These are phyloP conservation scores for Aspergillus fijiensis DNA, from an alignment of 2,329 filamentous ascomycete species.

Conservation along the genomic window DNA sequence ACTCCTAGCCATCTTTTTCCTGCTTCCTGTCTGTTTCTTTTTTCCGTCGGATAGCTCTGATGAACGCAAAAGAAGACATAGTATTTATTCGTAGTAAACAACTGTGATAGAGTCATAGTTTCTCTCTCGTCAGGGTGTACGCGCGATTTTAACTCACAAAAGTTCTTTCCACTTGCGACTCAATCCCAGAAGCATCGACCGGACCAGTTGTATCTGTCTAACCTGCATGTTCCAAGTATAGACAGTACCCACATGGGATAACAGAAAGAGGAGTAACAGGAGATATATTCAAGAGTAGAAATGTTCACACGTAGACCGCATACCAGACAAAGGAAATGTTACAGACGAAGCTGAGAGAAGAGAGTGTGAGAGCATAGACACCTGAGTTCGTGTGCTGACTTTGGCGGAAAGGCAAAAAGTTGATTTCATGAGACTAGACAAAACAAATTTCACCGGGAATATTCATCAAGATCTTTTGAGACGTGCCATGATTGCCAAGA, in stretches of 20 bases:
- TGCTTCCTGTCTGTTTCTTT: neutral
- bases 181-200: no score
- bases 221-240: neutral
- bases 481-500: neutral
- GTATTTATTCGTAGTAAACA: neutral
- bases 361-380: neutral
- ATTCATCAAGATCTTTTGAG: neutral
- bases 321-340: neutral
- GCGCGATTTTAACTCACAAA: no score
- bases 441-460: neutral
- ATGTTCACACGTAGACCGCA: neutral
- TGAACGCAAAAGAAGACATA: neutral
- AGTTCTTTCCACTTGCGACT: no score
- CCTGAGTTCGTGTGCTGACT: no score
- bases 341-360: no score
- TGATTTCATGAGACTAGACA: neutral
- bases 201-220: neutral
- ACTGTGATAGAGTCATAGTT: neutral
- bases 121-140: neutral
- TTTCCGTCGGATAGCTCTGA: neutral
- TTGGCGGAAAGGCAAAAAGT: no score
- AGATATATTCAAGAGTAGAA: neutral
- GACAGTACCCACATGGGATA: neutral
- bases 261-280: neutral
- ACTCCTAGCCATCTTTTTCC: neutral